Evolutionary conservation across 257 asterid genomes (phyloP).

Genomic region (Solanum ossicruentum): DNA sequence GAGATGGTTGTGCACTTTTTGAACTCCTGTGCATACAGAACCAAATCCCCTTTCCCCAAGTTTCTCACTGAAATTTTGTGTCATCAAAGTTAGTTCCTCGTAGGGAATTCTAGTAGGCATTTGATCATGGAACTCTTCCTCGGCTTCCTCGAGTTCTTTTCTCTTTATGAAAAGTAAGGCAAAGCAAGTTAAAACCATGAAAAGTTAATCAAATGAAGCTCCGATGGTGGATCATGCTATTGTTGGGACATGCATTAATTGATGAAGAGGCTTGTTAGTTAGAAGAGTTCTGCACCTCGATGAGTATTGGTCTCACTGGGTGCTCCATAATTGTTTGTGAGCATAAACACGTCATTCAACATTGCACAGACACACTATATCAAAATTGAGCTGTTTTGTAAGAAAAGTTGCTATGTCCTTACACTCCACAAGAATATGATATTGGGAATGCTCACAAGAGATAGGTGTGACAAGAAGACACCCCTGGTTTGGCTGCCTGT

Average conservation of each 20-base stretch:
- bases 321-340: neutral
- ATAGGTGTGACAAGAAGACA: neutral
- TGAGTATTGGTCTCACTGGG: neutral
- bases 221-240: neutral
- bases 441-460: neutral
- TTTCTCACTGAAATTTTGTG: slow-evolving; percentile 14
- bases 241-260: neutral
- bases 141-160: neutral
- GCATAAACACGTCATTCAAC: neutral
- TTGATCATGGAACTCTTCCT: neutral
- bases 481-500: slow-evolving; percentile 1
- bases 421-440: neutral
- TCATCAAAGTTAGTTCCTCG: neutral
- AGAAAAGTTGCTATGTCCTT: neutral
- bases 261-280: neutral
- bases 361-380: neutral
- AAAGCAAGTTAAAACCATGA: neutral
- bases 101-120: slow-evolving; percentile 13
- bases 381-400: slow-evolving; percentile 10
- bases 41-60: slow-evolving; percentile 17
- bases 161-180: neutral
- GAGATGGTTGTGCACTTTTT: too few relatives aligned
- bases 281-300: slow-evolving; percentile 3
- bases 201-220: neutral
- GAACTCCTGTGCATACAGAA: neutral